Conservation (phyloP, 140 eudicot genomes). For the Anethum foeniculum region DNA sequence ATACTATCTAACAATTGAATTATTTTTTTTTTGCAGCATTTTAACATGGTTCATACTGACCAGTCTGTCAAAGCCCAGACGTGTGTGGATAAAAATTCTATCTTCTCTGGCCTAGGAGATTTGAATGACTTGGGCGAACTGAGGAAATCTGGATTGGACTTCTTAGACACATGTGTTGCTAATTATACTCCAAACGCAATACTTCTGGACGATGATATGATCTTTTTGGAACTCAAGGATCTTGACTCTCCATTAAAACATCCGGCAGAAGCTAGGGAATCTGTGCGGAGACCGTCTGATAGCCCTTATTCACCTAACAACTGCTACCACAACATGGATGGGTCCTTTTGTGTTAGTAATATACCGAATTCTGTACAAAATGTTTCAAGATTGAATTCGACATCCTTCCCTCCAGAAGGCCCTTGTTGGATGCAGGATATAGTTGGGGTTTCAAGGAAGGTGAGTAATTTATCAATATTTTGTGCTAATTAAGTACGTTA, state of each 20-base stretch:
- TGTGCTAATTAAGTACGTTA: neutral
- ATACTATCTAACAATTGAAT: neutral
- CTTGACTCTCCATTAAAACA: constrained; percentile 17
- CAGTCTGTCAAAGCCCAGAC: neutral
- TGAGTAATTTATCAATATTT: neutral
- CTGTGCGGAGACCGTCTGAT: neutral
- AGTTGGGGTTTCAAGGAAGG: neutral
- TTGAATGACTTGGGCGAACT: constrained; percentile 1
- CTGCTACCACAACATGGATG: neutral
- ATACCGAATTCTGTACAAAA: constrained; percentile 1
- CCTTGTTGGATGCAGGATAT: neutral
- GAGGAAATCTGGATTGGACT: constrained; percentile 3
- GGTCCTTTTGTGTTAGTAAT: neutral
- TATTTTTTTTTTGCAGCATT: neutral
- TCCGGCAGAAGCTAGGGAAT: constrained; percentile 14
- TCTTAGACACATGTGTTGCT: constrained; percentile 4
- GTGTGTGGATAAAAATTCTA: constrained; percentile 9
- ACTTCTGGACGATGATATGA: neutral
- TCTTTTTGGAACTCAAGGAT: constrained; percentile 31
- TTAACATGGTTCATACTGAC: neutral
- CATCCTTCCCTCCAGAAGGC: constrained; percentile 5
- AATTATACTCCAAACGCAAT: neutral
- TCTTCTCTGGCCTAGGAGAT: constrained; percentile 24
- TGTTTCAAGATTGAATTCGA: constrained; percentile 9
- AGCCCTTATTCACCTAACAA: neutral